Percentiles rank a stretch among this genome's conserved stretches.
Evolutionary conservation across 2,329 filamentous ascomycete genomes (phyloP).

Genomic region (Penicillium sp.): DNA sequence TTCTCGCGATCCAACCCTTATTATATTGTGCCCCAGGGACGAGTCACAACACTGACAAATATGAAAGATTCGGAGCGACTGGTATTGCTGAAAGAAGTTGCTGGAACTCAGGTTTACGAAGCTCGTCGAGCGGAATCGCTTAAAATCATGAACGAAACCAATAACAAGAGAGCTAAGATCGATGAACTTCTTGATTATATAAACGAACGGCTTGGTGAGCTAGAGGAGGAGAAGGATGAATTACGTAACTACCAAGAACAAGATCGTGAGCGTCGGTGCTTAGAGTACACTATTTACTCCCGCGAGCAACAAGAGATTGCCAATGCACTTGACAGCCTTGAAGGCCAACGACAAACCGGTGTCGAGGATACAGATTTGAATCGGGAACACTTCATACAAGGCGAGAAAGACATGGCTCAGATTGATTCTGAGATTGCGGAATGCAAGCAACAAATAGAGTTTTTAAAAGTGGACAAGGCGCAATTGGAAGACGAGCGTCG

Average conservation of each 20-base stretch:
- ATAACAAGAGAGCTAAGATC: slow-evolving; percentile 90
- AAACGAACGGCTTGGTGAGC: slow-evolving; percentile 78
- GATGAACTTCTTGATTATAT: slow-evolving; percentile 90
- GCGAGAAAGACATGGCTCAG: slow-evolving; percentile 72
- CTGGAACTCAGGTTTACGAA: slow-evolving; percentile 95
- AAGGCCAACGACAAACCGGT: slow-evolving; percentile 74
- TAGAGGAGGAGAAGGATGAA: slow-evolving; percentile 97
- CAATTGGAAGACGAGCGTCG: slow-evolving; percentile 88
- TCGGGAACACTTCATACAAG: slow-evolving; percentile 68
- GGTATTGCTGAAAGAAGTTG: slow-evolving; percentile 92
- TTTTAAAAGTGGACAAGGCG: slow-evolving; percentile 76
- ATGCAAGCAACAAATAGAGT: slow-evolving; percentile 75
- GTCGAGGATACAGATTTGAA: slow-evolving; percentile 81
- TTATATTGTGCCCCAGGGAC: slow-evolving; percentile 97
- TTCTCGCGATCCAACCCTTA: slow-evolving; percentile 98
- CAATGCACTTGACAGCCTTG: slow-evolving; percentile 74
- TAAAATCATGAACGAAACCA: slow-evolving; percentile 96
- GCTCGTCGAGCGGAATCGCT: slow-evolving; percentile 83
- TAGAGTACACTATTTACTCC: slow-evolving; percentile 93
- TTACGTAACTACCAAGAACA: slow-evolving; percentile 91
- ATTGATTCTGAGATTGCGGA: slow-evolving; percentile 77
- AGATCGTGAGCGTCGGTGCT: slow-evolving; percentile 82
- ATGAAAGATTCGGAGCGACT: slow-evolving; percentile 96
- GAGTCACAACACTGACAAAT: slow-evolving; percentile 92
- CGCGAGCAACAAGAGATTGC: slow-evolving; percentile 79